These are phyloP conservation scores for Ananas comosus DNA, from an alignment of 176 grass and related monocot species.

Conservation along the genomic window DNA sequence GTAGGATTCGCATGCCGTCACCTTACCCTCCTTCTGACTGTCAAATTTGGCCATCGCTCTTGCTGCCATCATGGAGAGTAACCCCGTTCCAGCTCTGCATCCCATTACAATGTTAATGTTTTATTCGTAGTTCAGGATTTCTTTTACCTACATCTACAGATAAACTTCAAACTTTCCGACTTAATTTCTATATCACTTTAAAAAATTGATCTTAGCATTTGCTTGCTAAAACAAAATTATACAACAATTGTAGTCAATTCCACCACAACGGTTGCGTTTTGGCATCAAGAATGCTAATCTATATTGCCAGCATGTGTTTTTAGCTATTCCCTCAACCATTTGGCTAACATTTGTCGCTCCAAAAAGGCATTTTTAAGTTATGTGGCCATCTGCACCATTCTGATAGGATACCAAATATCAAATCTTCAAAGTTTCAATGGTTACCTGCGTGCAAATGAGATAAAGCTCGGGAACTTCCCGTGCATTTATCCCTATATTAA, in stretches of 20 bases:
- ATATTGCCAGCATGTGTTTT: not conserved
- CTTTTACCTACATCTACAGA: slow-evolving; percentile 7
- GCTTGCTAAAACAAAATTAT: not conserved
- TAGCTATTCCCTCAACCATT: not conserved
- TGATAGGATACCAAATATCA: not conserved
- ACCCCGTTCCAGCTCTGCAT: slow-evolving; percentile 76
- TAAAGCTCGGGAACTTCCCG: no score
- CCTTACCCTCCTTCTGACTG: slow-evolving; percentile 27
- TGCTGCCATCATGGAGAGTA: slow-evolving; percentile 84
- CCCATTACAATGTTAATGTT: slow-evolving; percentile 24
- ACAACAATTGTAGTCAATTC: not conserved
- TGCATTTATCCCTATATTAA: no score
- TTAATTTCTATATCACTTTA: not conserved
- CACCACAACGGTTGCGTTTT: not conserved
- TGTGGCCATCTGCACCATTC: not conserved
- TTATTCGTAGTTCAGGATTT: not conserved
- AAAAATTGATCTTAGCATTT: no score
- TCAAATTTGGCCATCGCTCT: slow-evolving; percentile 36
- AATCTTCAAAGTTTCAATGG: not conserved
- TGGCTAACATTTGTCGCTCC: not conserved
- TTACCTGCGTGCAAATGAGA: no score
- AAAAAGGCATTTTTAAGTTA: not conserved
- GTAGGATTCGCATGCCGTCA: slow-evolving; percentile 79
- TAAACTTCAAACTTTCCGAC: not conserved
- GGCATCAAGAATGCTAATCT: not conserved